These are phyloP conservation scores for Insectozyma bohioensis DNA, from an alignment of 1,139 yeast genomes.

Conservation along the genomic window DNA sequence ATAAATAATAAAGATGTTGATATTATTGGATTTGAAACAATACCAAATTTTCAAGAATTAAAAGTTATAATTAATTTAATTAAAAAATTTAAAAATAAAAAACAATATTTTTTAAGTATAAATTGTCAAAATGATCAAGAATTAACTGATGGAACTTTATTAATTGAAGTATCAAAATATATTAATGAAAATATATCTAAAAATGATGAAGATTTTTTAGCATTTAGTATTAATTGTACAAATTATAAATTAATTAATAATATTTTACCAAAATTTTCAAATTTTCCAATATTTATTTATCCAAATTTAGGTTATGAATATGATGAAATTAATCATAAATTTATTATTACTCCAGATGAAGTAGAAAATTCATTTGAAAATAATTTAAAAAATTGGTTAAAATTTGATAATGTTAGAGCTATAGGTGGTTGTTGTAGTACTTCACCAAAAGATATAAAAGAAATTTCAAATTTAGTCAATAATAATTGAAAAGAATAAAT, in stretches of 20 bases:
- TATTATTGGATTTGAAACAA: constrained; percentile 62
- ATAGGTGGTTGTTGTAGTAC: constrained; percentile 65
- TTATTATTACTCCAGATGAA: constrained; percentile 8
- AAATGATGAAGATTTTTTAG: constrained; percentile 21
- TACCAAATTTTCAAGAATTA: constrained; percentile 56
- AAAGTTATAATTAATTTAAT: constrained; percentile 29
- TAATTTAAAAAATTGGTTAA: constrained; percentile 33
- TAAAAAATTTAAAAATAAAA: constrained; percentile 17
- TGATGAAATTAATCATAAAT: constrained; percentile 15
- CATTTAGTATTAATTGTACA: constrained; percentile 44
- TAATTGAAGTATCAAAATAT: constrained; percentile 22
- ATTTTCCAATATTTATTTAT: constrained; percentile 29
- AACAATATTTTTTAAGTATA: constrained; percentile 27
- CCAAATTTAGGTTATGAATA: constrained; percentile 42
- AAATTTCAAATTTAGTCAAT: constrained; percentile 3
- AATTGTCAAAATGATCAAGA: constrained; percentile 24
- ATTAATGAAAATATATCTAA: constrained; percentile 3
- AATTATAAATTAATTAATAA: constrained; percentile 20
- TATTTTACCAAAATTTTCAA: constrained; percentile 11
- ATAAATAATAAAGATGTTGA: constrained; percentile 41
- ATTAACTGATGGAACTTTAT: constrained; percentile 35
- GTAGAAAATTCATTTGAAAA: constrained; percentile 24
- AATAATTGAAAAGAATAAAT: too few species aligned
- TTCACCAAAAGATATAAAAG: constrained; percentile 42
- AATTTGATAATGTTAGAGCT: constrained; percentile 30